Conservation (phyloP, 257 asterid genomes). For the Ocimum tenuiflorum region DNA sequence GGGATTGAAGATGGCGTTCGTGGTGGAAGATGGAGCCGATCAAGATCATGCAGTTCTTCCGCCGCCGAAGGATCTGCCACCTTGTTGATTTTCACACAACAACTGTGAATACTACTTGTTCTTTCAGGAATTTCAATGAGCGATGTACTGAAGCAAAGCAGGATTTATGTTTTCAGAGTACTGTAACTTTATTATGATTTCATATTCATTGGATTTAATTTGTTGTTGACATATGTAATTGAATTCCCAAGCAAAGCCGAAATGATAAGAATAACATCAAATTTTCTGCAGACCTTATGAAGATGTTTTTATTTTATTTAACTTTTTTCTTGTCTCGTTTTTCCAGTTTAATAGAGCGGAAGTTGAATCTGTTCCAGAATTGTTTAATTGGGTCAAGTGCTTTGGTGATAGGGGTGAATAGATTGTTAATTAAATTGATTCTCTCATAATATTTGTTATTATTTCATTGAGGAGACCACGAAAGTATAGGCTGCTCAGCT, state of each 20-base stretch:
- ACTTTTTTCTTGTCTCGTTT: no score
- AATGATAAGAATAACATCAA: no score
- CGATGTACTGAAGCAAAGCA: no score
- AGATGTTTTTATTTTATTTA: not conserved
- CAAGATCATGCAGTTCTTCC: constrained; percentile 43
- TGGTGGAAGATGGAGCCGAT: constrained; percentile 54
- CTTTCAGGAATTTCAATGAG: constrained; percentile 15
- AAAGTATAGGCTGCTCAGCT: not conserved
- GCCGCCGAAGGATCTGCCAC: constrained; percentile 63
- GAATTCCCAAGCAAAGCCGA: no score
- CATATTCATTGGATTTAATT: constrained; percentile 2
- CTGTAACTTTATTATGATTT: not conserved
- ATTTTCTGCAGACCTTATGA: no score
- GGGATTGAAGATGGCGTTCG: constrained; percentile 60
- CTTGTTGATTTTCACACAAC: constrained; percentile 26
- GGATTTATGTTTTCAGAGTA: not conserved
- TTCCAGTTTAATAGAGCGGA: no score
- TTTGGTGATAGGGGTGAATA: not conserved
- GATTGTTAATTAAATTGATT: no score
- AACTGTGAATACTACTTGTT: no score
- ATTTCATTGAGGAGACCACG: not conserved
- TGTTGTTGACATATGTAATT: not conserved
- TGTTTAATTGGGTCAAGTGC: no score
- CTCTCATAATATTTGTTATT: no score
- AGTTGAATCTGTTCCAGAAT: no score